Base-by-base conservation (phyloP, 805 yeast genomes). In the Brettanomyces naardenensis region DNA sequence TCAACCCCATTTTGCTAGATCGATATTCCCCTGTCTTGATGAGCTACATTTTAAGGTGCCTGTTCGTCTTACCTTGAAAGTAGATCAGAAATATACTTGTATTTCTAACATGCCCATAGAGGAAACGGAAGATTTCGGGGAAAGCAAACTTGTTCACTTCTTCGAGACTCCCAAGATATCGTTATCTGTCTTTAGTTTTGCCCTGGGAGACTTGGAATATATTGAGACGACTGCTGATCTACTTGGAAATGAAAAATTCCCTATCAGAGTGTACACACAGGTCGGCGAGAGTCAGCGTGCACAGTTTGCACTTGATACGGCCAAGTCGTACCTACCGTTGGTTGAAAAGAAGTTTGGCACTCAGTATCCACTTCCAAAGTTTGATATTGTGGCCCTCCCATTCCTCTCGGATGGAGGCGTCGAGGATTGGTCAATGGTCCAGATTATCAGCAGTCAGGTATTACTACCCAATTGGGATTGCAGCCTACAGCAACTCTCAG, bases 351-450 rank as follows among this genome's bases (percentile, higher is more conserved):
- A 66, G 23, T 68, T 80, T 35, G 63, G 66, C 1, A 48, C 48
- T 10, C 45, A 51, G 1, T 81, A 68, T 49, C 90, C 90, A 1
- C 58, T 80, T 41, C 59, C 66, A 2, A 83, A 84, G 46, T 57
- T 84, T 19, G 92, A 83, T 51, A 59, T 84, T 33, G 73, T 78
- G 4, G 73, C 83, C 1, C 55, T 84, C 6, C 92, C 92, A 7
- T 80, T 77, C 47, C 62, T 84, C 39, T 68, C 76, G 21, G 90
- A 82, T 53, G 83, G 84, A 41, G 94, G 85, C 2, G 83, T 81
- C 78, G 94, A 84, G 53, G 82, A 83, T 53, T 78, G 81, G 73
- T 83, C 86, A 3, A 58, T 80, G 59, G 67, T 84, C 36, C 73
- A 81, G 2, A 65, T 80, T 6, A 69, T 78, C 38, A 68, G 72